Conservation (phyloP, 2,329 filamentous ascomycete species). For the Cladorrhinum sp. region DNA sequence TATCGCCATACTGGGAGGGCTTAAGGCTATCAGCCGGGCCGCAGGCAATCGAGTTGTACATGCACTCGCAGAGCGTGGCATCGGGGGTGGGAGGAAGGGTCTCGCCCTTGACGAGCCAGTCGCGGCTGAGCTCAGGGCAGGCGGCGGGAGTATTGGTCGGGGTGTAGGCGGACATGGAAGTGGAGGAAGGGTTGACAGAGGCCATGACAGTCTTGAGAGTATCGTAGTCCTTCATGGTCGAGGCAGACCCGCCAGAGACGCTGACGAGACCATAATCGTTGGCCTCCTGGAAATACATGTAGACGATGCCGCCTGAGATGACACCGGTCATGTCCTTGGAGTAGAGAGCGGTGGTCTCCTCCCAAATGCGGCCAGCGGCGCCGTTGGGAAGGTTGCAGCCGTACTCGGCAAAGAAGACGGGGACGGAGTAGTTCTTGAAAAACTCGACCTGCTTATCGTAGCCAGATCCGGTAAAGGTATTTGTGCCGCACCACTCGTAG, state of each 20-base stretch:
- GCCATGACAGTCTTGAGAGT: conserved; percentile 68
- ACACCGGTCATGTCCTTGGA: conserved; percentile 76
- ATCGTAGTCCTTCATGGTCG: conserved; percentile 70
- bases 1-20: conserved; percentile 56
- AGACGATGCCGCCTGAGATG: conserved; percentile 95
- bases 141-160: conserved; percentile 67
- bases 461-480: conserved; percentile 70
- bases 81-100: conserved; percentile 81
- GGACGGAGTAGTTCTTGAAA: conserved; percentile 85
- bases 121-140: conserved; percentile 65
- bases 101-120: conserved; percentile 66
- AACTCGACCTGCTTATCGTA: conserved; percentile 81
- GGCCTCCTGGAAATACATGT: conserved; percentile 93
- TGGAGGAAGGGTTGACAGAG: conserved; percentile 63
- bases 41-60: conserved; percentile 72
- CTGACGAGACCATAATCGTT: conserved; percentile 85
- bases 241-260: conserved; percentile 53
- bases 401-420: conserved; percentile 98
- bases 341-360: conserved; percentile 81
- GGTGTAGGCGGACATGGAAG: conserved; percentile 65
- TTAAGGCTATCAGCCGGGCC: conserved; percentile 58
- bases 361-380: conserved; percentile 69
- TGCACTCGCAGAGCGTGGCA: conserved; percentile 76
- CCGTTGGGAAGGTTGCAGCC: conserved; percentile 74
- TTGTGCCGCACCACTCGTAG: conserved; percentile 97